Conservation (phyloP, 768 basidiomycete genomes). For the Lactarius psammicola region DNA sequence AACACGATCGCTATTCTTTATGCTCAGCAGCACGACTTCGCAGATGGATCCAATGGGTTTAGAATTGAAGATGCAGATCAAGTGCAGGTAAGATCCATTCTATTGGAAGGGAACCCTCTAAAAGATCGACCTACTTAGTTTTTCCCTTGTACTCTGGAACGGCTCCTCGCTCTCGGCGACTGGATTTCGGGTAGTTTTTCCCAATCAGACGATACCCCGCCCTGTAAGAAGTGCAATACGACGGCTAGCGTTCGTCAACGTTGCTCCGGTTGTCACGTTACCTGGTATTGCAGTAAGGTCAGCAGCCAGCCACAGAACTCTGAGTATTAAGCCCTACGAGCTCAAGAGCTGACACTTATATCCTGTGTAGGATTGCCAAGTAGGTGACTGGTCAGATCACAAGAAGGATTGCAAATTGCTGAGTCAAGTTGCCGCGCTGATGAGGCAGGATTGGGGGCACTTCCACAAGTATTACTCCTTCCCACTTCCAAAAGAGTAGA, state of each 20-base stretch:
- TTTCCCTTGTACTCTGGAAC: not conserved
- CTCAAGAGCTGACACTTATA: not conserved
- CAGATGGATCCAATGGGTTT: not conserved
- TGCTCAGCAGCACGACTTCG: not conserved
- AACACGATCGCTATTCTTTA: not conserved
- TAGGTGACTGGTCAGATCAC: not conserved
- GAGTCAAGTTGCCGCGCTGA: not conserved
- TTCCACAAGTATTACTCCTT: not conserved
- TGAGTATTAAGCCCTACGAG: not conserved
- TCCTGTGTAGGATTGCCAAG: not conserved
- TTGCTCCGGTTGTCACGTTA: not conserved
- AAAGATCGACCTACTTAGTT: not conserved
- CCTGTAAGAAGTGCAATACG: not conserved
- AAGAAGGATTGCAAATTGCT: conserved; percentile 1
- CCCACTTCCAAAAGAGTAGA: not conserved
- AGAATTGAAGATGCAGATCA: not conserved
- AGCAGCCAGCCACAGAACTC: not conserved
- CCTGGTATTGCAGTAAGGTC: not conserved
- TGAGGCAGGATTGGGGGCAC: not conserved
- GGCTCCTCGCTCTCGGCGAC: not conserved
- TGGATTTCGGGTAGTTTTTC: not conserved
- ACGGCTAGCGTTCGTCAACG: not conserved
- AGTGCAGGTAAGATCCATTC: not conserved
- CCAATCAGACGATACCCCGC: not conserved
- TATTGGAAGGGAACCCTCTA: not conserved